These are phyloP conservation scores for Tagetes patula DNA, from an alignment of 129 eudicot genomes.

Conservation along the genomic window DNA sequence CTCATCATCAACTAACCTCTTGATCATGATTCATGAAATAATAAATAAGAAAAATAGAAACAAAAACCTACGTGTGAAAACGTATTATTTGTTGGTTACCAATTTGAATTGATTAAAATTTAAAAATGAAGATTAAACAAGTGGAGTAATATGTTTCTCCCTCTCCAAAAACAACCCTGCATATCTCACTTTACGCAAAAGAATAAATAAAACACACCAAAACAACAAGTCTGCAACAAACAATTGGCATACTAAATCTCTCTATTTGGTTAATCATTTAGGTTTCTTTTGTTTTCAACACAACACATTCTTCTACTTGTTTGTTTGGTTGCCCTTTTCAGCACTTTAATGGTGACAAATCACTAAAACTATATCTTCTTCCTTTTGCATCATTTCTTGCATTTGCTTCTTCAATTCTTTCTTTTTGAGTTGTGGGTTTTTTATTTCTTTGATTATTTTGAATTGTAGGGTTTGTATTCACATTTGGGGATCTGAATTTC, in stretches of 20 bases:
- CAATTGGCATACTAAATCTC: slow-evolving; percentile 23
- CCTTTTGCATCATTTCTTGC: slow-evolving; percentile 40
- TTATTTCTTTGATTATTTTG: background rate
- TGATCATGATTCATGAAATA: no score
- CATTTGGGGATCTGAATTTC: slow-evolving; percentile 38
- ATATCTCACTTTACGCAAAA: slow-evolving; percentile 39
- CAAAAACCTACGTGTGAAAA: no score
- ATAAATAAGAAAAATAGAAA: no score
- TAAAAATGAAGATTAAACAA: no score
- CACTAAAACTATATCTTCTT: slow-evolving; percentile 38
- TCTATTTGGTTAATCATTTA: slow-evolving; percentile 35
- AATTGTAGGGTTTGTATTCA: slow-evolving; percentile 27
- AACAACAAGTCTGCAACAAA: slow-evolving; percentile 37
- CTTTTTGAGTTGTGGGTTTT: slow-evolving; percentile 8
- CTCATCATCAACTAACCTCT: background rate
- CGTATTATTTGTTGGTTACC: no score
- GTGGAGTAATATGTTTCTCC: background rate
- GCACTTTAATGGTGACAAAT: slow-evolving; percentile 38
- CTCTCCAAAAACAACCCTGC: slow-evolving; percentile 33
- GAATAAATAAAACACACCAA: slow-evolving; percentile 36
- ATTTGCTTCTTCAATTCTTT: slow-evolving; percentile 21
- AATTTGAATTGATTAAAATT: no score
- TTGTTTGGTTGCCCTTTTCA: slow-evolving; percentile 38
- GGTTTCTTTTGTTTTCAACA: slow-evolving; percentile 46
- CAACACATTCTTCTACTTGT: slow-evolving; percentile 54